These are phyloP conservation scores for Tubosaeta sp. DNA, from an alignment of 768 basidiomycete genomes.

Conservation along the genomic window DNA sequence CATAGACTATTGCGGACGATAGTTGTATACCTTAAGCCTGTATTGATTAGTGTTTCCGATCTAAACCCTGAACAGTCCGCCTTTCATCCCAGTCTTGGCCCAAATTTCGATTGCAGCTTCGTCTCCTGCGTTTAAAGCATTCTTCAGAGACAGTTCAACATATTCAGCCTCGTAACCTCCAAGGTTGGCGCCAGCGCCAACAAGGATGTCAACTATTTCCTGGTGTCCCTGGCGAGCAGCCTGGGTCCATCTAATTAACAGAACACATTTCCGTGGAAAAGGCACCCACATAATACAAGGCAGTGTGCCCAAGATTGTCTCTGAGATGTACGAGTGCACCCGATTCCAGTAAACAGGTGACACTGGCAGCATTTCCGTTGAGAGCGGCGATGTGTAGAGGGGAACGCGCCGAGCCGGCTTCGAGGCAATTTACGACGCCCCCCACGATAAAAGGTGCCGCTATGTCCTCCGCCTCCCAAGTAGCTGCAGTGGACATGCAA, in stretches of 20 bases:
- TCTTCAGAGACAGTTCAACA: constrained; percentile 42
- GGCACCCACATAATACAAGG: constrained; percentile 69
- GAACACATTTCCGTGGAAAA: background rate
- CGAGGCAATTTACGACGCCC: constrained; percentile 70
- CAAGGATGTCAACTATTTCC: constrained; percentile 55
- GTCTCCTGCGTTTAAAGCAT: constrained; percentile 39
- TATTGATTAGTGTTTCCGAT: constrained; percentile 5
- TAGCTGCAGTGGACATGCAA: constrained; percentile 42
- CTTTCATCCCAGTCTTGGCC: constrained; percentile 46
- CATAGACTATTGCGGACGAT: constrained; percentile 1
- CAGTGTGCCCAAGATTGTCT: constrained; percentile 76
- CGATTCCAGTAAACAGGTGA: constrained; percentile 52
- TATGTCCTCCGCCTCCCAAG: constrained; percentile 22
- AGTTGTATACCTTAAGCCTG: constrained; percentile 12
- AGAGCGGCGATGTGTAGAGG: constrained; percentile 78
- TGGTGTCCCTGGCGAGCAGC: constrained; percentile 72
- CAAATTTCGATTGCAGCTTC: constrained; percentile 46
- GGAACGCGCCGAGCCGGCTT: constrained; percentile 65
- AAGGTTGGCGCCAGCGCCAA: constrained; percentile 71
- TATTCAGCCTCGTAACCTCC: constrained; percentile 60
- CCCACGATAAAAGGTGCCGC: constrained; percentile 41
- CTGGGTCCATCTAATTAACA: constrained; percentile 32
- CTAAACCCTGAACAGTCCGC: background rate
- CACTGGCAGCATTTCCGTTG: constrained; percentile 48
- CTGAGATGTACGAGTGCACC: constrained; percentile 82